Evolutionary conservation across 2,329 filamentous ascomycete genomes (phyloP).

Genomic region (Beauveria sp.): DNA sequence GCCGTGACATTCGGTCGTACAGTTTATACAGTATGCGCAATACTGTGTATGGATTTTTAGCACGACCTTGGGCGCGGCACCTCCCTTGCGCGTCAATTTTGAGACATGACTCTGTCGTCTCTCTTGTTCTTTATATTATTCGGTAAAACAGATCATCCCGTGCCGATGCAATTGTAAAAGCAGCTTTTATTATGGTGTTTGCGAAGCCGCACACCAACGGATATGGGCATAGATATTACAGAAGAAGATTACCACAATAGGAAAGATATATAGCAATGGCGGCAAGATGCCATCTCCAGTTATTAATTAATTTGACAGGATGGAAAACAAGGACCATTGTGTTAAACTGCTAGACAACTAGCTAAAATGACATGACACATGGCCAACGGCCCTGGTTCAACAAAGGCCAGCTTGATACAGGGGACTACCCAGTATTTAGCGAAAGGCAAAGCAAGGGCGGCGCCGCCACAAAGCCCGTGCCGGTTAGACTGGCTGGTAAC

Average conservation of each 20-base stretch:
- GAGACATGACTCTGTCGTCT: background rate
- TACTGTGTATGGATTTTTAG: background rate
- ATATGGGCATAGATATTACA: too few species aligned
- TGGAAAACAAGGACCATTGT: too few species aligned
- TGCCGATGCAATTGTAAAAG: background rate
- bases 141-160: too few species aligned
- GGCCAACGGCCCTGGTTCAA: background rate
- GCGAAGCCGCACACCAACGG: too few species aligned
- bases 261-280: too few species aligned
- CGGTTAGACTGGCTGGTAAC: too few species aligned
- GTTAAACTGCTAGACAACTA: background rate
- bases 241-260: too few species aligned
- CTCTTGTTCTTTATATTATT: background rate
- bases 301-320: background rate
- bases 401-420: background rate
- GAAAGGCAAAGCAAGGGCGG: too few species aligned
- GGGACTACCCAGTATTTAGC: background rate
- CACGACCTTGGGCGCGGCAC: background rate
- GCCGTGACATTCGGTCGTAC: background rate
- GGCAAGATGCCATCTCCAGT: too few species aligned
- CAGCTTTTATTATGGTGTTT: background rate
- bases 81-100: background rate
- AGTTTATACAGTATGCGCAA: background rate
- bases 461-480: too few species aligned
- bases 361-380: background rate